phyloP scores from a whole-genome alignment of 768 basidiomycete species.

The Lentinula edodes region DNA sequence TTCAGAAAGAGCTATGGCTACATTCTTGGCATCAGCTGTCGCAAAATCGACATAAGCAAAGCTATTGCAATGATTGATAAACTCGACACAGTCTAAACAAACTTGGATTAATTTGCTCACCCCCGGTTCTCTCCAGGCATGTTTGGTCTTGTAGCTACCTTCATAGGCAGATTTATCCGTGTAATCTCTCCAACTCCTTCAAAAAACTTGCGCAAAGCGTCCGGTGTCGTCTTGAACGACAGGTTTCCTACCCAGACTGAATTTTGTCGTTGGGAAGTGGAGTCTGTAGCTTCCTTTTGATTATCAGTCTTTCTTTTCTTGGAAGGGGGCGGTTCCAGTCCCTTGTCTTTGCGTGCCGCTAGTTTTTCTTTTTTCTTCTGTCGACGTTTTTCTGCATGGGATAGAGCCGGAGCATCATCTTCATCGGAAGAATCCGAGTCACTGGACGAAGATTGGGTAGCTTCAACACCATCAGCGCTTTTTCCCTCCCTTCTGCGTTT shows the following conservation, averaged over 20 bases:
- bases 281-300: not conserved
- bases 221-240: slow-evolving; percentile 58
- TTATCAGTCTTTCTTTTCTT: slow-evolving; percentile 4
- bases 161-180: slow-evolving; percentile 82
- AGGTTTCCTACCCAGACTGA: slow-evolving; percentile 73
- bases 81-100: slow-evolving; percentile 11
- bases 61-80: slow-evolving; percentile 31
- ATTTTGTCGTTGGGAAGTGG: slow-evolving; percentile 2
- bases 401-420: slow-evolving; percentile 48
- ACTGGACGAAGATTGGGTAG: not conserved
- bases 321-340: slow-evolving; percentile 5
- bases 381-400: slow-evolving; percentile 68
- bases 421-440: slow-evolving; percentile 21
- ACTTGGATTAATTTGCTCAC: slow-evolving; percentile 47
- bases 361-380: slow-evolving; percentile 45
- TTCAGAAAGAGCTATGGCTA: slow-evolving; percentile 81
- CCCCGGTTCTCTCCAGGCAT: slow-evolving; percentile 69
- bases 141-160: slow-evolving; percentile 42
- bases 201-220: slow-evolving; percentile 48
- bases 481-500: slow-evolving; percentile 26
- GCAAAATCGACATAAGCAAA: slow-evolving; percentile 97
- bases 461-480: not conserved
- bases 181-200: slow-evolving; percentile 69
- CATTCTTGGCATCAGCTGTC: slow-evolving; percentile 62
- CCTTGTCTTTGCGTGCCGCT: slow-evolving; percentile 19